Evolutionary conservation across 441 rosid genomes (phyloP), one percentile per base, ranked within the genome.

Genomic region (Erodium texanum): DNA sequence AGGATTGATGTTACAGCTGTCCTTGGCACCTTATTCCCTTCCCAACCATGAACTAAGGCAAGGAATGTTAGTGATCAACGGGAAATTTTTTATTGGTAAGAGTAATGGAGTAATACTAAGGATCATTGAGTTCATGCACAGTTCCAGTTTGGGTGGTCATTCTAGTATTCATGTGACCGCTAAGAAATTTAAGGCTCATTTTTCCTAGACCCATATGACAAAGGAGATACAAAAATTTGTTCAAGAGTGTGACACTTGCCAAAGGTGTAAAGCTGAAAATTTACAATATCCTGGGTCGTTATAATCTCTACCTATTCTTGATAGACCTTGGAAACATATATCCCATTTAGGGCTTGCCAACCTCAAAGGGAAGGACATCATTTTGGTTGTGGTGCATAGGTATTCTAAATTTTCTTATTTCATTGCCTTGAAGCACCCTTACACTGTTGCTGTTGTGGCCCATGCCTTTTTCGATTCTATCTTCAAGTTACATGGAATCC

Each of bases 301-400:
- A 0, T 71, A 73, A 50, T 48, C 69, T 3, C 4, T 68, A 0
- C 36, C 65, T 0, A 4, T 27, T 3, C 66, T 45, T 2, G n/a
- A 12, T 1, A 10, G 7, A 19, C 8, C 64, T 0, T 74, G 63
- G 62, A 22, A 24, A 0, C 74, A 74, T 15, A 24, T 74, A 3
- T 12, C 29, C 3, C 54, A 45, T 61, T 0, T 24, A 19, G 12
- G 23, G 68, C 0, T 18, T 70, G 0, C 74, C 67, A 5, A 43
- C 1, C 0, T 70, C 64, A 0, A 0, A 27, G 0, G 71, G 64
- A 3, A 5, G 1, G 1, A 1, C 0, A 0, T 1, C 5, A 68
- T 74, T n/a, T 20, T 70, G 22, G 74, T 70, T 16, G 68, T 70
- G 2, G 34, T 74, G 3, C 71, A 74, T 24, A 9, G 68, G 3